Evolutionary conservation across 768 basidiomycete species (phyloP).

Genomic region (Suillus subalutaceus): DNA sequence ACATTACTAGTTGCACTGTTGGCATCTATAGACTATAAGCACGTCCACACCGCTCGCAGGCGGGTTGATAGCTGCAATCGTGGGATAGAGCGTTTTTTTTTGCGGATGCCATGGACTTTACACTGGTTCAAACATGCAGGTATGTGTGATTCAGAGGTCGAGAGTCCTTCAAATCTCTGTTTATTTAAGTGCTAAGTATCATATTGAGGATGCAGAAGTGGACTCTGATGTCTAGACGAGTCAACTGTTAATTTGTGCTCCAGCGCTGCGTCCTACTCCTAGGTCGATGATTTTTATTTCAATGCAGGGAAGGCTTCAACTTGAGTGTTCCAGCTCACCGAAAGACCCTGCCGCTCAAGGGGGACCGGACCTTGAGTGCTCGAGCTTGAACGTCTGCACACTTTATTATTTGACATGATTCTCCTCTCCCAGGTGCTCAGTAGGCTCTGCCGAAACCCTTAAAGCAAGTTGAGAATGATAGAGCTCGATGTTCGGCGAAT

Average conservation of each 20-base stretch:
- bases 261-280: background rate
- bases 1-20: no score
- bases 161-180: background rate
- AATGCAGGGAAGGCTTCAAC: background rate
- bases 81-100: no score
- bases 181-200: background rate
- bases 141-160: background rate
- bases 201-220: background rate
- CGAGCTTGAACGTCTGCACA: background rate
- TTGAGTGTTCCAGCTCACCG: background rate
- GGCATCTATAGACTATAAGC: no score
- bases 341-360: background rate
- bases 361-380: background rate
- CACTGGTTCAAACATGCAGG: background rate
- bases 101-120: background rate
- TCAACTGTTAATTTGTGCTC: no score
- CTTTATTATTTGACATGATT: background rate
- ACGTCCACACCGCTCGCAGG: background rate
- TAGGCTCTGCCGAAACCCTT: background rate
- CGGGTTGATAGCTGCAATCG: no score
- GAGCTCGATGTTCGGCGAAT: background rate
- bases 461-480: background rate
- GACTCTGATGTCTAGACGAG: background rate
- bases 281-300: no score
- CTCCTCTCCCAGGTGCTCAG: background rate